Evolutionary conservation across 2,329 filamentous ascomycete species (phyloP), one percentile per base, ranked within the genome.

Genomic region (Colletotrichum zoysiae): DNA sequence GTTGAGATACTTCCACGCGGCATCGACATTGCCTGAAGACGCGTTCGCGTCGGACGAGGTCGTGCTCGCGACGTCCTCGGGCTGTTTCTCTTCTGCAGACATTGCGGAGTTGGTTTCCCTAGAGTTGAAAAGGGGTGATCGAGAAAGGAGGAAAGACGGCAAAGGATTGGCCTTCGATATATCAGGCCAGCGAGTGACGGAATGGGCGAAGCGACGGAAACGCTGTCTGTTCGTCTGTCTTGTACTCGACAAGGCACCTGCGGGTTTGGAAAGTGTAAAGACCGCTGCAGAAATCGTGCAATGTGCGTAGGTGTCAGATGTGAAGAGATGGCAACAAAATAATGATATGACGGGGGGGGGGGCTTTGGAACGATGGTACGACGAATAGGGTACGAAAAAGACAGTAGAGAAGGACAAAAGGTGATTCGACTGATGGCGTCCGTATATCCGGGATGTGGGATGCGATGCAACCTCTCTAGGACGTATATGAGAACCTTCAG

Each of bases 1-100:
- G 63, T 84, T 77, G 68, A 86, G 82, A 64, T 82, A 86, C 38
- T 80, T 79, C 84, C 84, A 87, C 7, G 86, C 85, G 33, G 77
- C 77, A 72, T 87, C 86, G 18, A 86, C 79, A 65, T 76, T 75
- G 64, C 78, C 74, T 30, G 74, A 59, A 33, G 74, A 58, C 12
- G 48, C 60, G 44, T 51, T 42, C 30, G 75, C 69, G 48, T 73
- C 71, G 55, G 61, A 70, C 48, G 48, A 65, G 57, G 67, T 67
- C 70, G 70, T 71, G 50, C 60, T 60, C 55, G 73, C 74, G 30
- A 53, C 20, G 61, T 75, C 68, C 30, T 75, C 71, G 8, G 62
- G 70, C 11, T 66, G 58, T 72, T 79, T 79, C 56, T 78, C 77
- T 50, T 70, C 68, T 6, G 61, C 51, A 55, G 78, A 77, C 78